Base-by-base conservation (phyloP, 2,329 filamentous ascomycete species). In the Calonectria ilicicola region DNA sequence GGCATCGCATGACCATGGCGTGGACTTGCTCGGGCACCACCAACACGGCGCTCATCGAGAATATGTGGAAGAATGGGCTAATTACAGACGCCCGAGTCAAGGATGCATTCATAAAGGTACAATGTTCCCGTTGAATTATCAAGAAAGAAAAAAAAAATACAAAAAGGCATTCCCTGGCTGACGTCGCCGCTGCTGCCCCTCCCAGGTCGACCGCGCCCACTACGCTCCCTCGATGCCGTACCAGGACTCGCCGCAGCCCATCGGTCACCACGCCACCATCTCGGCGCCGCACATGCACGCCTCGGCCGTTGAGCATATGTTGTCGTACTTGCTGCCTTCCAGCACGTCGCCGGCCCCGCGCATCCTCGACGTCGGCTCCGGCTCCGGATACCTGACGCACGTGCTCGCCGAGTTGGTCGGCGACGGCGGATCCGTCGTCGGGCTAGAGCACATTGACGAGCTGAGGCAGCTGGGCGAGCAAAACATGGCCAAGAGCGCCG, bases 151-250 rank as follows among this genome's bases (percentile, higher is more conserved):
- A 51, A n/a, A 12, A 38, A 5, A 56, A 29, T 4, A 32, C 19
- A 7, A 60, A 60, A 5, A 26, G 9, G n/a, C 3, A 23, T 27
- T 21, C 21, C 53, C 10, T n/a, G 5, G 12, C 62, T 23, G 42
- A 46, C 56, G 1, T 26, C 15, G 32, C 42, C 23, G 8, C 17
- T 21, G 10, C 12, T 35, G 29, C 29, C 29, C 29, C 9, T 32
- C n/a, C n/a, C 76, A 95, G 93, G 95, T 98, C 81, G 96, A 99
- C 84, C 91, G 97, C 74, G 95, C 91, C 0, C 91, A 98, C 84
- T 98, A 96, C 85, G 90, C 94, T 17, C 94, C 94, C 4, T 80
- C 84, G 0, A 83, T 83, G 12, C 91, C 97, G 3, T 98, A 98
- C 81, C 82, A 87, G 69, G 89, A 91, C 83, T 85, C 84, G 0